These are phyloP conservation scores for Leishmania amazonensis DNA, from an alignment of 208 protist species.

Conservation along the genomic window DNA sequence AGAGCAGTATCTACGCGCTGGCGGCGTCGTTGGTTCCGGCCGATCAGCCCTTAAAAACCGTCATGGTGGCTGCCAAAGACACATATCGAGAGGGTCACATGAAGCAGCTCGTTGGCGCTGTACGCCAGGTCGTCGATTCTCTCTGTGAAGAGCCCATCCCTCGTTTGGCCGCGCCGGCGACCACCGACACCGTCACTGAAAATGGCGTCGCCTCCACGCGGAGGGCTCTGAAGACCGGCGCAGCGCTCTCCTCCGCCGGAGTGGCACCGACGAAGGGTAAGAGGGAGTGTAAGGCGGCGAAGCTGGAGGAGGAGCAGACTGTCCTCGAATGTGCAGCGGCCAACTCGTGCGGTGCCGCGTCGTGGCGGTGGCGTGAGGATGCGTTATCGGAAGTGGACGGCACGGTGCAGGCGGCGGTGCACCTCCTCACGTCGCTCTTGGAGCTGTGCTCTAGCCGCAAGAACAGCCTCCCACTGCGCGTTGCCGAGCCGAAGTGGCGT, in stretches of 20 bases:
- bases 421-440: constrained; percentile 29
- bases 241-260: not conserved
- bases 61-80: constrained; percentile 54
- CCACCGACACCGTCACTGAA: not conserved
- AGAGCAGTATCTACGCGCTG: constrained; percentile 54
- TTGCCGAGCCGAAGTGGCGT: constrained; percentile 57
- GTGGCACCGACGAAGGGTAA: not conserved
- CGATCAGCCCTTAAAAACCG: constrained; percentile 26
- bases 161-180: not conserved
- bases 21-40: constrained; percentile 60
- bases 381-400: constrained; percentile 27
- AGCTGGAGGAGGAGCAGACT: not conserved
- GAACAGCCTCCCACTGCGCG: constrained; percentile 30
- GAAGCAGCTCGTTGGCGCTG: constrained; percentile 29
- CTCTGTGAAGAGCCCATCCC: constrained; percentile 31
- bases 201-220: not conserved
- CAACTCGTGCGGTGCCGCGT: not conserved
- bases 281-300: not conserved
- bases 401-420: constrained; percentile 24
- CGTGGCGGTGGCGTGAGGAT: constrained; percentile 25
- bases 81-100: constrained; percentile 26
- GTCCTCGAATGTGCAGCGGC: not conserved
- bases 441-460: constrained; percentile 37
- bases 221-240: not conserved
- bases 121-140: constrained; percentile 38